Evolutionary conservation across 345 rosid genomes (phyloP).

Genomic region (Eucalyptus rudis): DNA sequence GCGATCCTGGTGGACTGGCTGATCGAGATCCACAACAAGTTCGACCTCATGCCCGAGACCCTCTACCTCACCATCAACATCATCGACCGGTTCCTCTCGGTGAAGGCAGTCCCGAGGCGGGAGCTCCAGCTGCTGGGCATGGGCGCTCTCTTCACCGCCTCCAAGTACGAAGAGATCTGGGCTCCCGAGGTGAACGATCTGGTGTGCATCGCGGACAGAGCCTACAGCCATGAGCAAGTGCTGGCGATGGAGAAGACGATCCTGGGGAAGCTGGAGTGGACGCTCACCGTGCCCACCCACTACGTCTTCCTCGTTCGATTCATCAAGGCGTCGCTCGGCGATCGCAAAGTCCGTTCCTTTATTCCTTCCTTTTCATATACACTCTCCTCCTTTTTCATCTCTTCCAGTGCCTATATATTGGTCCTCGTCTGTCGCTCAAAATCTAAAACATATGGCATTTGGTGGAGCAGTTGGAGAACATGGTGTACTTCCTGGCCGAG

Average conservation of each 20-base stretch:
- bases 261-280: constrained; percentile 74
- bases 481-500: constrained; percentile 80
- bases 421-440: not conserved
- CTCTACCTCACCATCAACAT: constrained; percentile 83
- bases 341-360: constrained; percentile 16
- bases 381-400: not conserved
- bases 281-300: constrained; percentile 84
- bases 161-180: constrained; percentile 97
- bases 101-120: constrained; percentile 53
- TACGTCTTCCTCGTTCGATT: constrained; percentile 78
- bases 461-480: constrained; percentile 40
- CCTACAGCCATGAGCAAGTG: constrained; percentile 48
- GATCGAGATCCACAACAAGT: constrained; percentile 74
- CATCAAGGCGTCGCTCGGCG: constrained; percentile 68
- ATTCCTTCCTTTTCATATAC: not conserved
- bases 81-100: constrained; percentile 66
- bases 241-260: constrained; percentile 88
- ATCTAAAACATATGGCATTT: too few species aligned
- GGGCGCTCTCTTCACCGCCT: constrained; percentile 71
- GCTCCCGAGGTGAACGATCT: constrained; percentile 93
- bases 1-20: constrained; percentile 86
- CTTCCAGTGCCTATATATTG: not conserved
- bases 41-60: constrained; percentile 77
- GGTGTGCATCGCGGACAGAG: constrained; percentile 66
- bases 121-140: constrained; percentile 83